Evolutionary conservation across 345 rosid species (phyloP).

Genomic region (Brassica carinata): DNA sequence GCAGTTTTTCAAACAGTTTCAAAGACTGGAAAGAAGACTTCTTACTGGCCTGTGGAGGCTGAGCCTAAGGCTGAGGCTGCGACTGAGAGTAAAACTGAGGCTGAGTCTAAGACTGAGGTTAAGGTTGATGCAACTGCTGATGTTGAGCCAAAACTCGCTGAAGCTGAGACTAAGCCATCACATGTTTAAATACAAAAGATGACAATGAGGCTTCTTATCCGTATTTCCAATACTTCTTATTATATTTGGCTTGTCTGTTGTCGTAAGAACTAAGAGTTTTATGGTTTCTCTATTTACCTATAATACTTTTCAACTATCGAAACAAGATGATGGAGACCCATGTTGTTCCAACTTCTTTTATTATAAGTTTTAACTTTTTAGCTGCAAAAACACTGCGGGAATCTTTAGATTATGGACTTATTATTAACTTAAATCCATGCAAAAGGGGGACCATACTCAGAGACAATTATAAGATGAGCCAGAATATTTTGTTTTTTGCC

Average conservation of each 20-base stretch:
- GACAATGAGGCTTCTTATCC: conserved; percentile 6
- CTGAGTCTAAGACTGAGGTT: conserved; percentile 19
- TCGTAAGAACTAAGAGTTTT: background rate
- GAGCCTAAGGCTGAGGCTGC: conserved; percentile 17
- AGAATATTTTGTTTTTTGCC: no score
- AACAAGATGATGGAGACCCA: conserved; percentile 29
- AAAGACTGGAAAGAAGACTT: conserved; percentile 84
- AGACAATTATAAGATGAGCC: no score
- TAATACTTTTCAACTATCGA: conserved; percentile 20
- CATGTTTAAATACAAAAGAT: conserved; percentile 24
- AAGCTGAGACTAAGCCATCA: conserved; percentile 33
- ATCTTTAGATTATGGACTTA: background rate
- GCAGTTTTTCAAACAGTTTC: conserved; percentile 86
- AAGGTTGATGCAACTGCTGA: conserved; percentile 33
- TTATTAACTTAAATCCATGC: no score
- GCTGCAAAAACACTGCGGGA: background rate
- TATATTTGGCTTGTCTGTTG: conserved; percentile 19
- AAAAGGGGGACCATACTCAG: no score
- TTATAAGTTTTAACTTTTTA: background rate
- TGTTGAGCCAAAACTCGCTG: conserved; percentile 29
- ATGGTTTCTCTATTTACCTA: conserved; percentile 12
- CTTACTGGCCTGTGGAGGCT: conserved; percentile 77
- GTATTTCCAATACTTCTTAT: conserved; percentile 2
- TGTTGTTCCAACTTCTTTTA: conserved; percentile 23
- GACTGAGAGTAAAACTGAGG: conserved; percentile 19